These are phyloP conservation scores for Nematocida sp. DNA, from an alignment of 371 early-diverging fungal species.

Conservation along the genomic window DNA sequence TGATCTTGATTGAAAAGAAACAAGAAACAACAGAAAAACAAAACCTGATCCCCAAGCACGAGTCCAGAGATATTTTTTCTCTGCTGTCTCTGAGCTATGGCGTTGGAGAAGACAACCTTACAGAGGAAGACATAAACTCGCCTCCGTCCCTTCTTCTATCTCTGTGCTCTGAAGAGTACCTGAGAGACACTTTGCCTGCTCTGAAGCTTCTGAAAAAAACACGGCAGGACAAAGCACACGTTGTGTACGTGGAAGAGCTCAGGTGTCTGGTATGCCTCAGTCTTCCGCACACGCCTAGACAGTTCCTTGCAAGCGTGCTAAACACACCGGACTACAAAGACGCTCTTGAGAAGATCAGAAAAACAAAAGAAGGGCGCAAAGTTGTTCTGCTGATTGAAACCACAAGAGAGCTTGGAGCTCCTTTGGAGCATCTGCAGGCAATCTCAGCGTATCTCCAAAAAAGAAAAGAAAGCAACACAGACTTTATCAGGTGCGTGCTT, in stretches of 20 bases:
- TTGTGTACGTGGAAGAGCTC: conserved; percentile 25
- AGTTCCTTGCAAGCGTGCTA: conserved; percentile 13
- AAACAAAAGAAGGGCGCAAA: conserved; percentile 4
- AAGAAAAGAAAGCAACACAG: not conserved
- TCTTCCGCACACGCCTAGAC: not conserved
- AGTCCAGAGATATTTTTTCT: conserved; percentile 8
- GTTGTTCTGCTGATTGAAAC: conserved; percentile 38
- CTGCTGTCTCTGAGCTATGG: conserved; percentile 7
- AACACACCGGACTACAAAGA: not conserved
- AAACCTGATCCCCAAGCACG: not conserved
- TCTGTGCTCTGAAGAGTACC: conserved; percentile 15
- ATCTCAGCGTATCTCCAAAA: conserved; percentile 25
- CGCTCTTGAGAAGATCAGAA: not conserved
- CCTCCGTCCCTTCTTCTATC: not conserved
- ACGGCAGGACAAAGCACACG: conserved; percentile 6
- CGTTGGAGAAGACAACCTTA: not conserved
- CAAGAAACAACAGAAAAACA: not conserved
- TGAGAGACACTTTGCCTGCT: conserved; percentile 22
- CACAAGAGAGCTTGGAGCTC: conserved; percentile 27
- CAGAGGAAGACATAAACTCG: not conserved
- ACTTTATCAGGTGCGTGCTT: conserved; percentile 32
- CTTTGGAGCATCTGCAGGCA: conserved; percentile 2
- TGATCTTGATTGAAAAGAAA: not conserved
- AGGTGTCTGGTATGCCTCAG: conserved; percentile 14
- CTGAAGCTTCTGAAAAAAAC: not conserved